phyloP scores from a whole-genome alignment of 1,284 basidiomycete species.

The Cutaneotrichosporon curvatum region DNA sequence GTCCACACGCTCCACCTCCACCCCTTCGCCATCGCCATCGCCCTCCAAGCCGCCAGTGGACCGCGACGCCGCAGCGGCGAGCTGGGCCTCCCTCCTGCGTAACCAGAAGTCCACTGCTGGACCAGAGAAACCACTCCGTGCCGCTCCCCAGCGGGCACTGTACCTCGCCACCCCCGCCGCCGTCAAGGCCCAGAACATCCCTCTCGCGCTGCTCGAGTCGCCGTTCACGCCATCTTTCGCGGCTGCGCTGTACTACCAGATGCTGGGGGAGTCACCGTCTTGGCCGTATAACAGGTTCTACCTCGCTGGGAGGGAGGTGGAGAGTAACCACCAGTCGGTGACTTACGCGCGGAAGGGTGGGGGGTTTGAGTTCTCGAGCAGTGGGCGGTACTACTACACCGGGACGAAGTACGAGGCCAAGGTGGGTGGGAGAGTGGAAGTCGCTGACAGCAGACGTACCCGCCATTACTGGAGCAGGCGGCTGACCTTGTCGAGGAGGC shows the following conservation, averaged over 20 bases:
- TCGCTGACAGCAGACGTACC: constrained; percentile 50
- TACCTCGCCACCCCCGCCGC: constrained; percentile 47
- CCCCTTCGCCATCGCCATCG: background rate
- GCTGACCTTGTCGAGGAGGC: constrained; percentile 65
- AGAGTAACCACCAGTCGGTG: constrained; percentile 67
- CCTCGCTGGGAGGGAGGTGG: constrained; percentile 38
- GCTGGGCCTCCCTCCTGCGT: constrained; percentile 18
- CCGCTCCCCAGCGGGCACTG: constrained; percentile 20
- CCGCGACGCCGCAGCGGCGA: constrained; percentile 5
- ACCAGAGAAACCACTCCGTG: constrained; percentile 2
- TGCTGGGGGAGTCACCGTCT: constrained; percentile 38
- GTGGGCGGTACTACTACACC: constrained; percentile 28
- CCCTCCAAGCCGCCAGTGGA: background rate
- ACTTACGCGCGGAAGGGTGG: constrained; percentile 56
- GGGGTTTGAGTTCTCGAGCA: constrained; percentile 14
- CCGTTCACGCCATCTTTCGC: constrained; percentile 53
- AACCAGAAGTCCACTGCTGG: background rate
- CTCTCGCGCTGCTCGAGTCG: constrained; percentile 50
- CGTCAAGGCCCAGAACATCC: constrained; percentile 50
- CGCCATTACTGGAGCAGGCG: constrained; percentile 66
- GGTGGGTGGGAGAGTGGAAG: constrained; percentile 6
- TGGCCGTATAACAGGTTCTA: constrained; percentile 39
- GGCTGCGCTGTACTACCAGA: constrained; percentile 57
- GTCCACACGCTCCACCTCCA: too few relatives aligned
- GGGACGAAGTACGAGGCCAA: constrained; percentile 15